Base-by-base conservation (phyloP, 768 basidiomycete species). In the Phlegmacium glaucopus region DNA sequence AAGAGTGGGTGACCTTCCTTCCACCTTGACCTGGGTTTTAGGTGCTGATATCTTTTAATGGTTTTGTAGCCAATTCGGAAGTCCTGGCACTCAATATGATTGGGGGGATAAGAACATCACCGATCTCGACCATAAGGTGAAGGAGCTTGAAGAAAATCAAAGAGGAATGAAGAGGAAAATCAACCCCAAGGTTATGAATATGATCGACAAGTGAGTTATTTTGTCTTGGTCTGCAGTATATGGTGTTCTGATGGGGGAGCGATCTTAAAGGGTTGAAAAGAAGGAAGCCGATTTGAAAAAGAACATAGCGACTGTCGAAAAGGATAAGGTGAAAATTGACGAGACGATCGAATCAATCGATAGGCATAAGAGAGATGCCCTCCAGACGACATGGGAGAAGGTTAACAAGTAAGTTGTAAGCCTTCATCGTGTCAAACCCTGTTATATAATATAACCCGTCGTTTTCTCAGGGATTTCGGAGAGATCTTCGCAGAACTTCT, bases 271-370 rank as follows among this genome's bases (percentile, higher is more conserved):
- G 46, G 90, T 94, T 39, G 96, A 98, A 74, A 96, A 95, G 75
- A 85, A 87, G 58, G 95, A 99, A 65, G 64, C 76, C 0, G 79
- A 80, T n/a, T 72, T 96, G 39, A 87, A 82, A 65, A 93, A 90
- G 72, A 97, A 90, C 81, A 76, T 98, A 63, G 62, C 76, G 2
- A 90, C 87, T 4, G 94, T 98, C 0, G 66, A 91, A 60, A 87
- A 88, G 58, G 96, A 99, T 67, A 95, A 95, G 65, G 73, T 83
- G 55, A 98, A 95, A 72, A 98, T 99, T 42, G 92, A 96, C 57
- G 81, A 84, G 47, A 97, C 94, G 0, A 94, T 99, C 50, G 84
- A 80, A 26, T 90, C 96, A 61, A 81, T 98, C 9, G 95, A 98
- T 63, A 78, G 83, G 40, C 93, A 95, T 66, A 99, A 99, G 71